These are phyloP conservation scores for Fusarium marasasianum DNA, from an alignment of 2,329 filamentous ascomycete genomes.

Conservation along the genomic window DNA sequence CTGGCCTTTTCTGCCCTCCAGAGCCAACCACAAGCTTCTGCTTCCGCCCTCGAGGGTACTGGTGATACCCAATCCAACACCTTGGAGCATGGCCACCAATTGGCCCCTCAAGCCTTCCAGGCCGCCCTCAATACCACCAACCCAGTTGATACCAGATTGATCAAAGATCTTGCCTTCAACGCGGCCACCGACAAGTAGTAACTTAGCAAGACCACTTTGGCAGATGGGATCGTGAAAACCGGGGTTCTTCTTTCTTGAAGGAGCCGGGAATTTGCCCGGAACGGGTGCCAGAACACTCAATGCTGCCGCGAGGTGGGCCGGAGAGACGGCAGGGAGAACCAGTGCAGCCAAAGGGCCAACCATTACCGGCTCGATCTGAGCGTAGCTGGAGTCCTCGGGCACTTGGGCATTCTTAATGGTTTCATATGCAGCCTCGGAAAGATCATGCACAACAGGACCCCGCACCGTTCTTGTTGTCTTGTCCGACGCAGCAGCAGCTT, in stretches of 20 bases:
- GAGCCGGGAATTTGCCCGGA: conserved; percentile 78
- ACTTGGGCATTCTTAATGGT: conserved; percentile 53
- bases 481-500: conserved; percentile 48
- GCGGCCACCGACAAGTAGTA: conserved; percentile 85
- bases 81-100: conserved; percentile 82
- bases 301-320: conserved; percentile 83
- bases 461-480: conserved; percentile 44
- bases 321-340: conserved; percentile 83
- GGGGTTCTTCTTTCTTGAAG: conserved; percentile 77
- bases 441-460: conserved; percentile 57
- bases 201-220: conserved; percentile 84
- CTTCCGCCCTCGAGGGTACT: conserved; percentile 80
- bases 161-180: conserved; percentile 90
- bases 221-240: conserved; percentile 83
- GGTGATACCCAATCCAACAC: conserved; percentile 80
- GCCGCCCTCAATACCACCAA: conserved; percentile 81
- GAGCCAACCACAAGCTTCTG: conserved; percentile 85
- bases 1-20: conserved; percentile 83
- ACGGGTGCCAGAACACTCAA: conserved; percentile 81
- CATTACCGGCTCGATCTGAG: conserved; percentile 77
- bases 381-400: conserved; percentile 55
- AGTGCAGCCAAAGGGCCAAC: conserved; percentile 83
- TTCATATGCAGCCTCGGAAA: conserved; percentile 63
- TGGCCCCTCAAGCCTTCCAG: conserved; percentile 83
- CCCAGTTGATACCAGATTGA: conserved; percentile 70